Base-by-base conservation (phyloP, 768 basidiomycete genomes). In the Amanita subjunquillea region DNA sequence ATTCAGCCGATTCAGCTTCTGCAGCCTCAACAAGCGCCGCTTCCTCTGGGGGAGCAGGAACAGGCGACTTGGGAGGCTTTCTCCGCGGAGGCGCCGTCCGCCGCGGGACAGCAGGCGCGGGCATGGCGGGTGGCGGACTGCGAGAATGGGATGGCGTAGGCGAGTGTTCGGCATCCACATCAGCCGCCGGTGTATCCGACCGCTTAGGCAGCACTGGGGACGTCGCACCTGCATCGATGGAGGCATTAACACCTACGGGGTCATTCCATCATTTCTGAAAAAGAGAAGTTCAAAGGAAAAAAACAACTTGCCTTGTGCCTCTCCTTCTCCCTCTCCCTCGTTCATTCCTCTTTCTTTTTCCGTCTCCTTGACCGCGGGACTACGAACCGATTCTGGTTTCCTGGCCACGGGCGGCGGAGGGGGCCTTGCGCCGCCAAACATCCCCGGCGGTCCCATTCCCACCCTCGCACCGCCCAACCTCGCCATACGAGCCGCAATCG, bases 401-500 rank as follows among this genome's bases (percentile, higher is more conserved):
- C 66, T 69, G 25, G 66, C 65, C 44, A 51, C 39, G 23, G 67
- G 64, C 17, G 52, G 43, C 2, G 70, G 67, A 50, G 70, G 68
- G 55, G 47, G 23, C 25, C 27, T 50, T 9, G 36, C 25, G 10
- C 72, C 73, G 12, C 78, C 82, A 66, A 89, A 82, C 54, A 84
- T 69, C 46, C 87, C 84, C 1, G 85, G 83, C 1, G 73, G 40
- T 2, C 32, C 79, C 85, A 95, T 87, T 3, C 88, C 89, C 22
- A 91, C 71, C 51, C 84, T 73, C 12, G 89, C 80, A 45, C 91
- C 94, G 27, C 94, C 94, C 15, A 97, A 75, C 55, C 86, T 85
- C 39, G 91, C 92, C 91, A 98, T 91, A 43, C 92, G 78, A 22
- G 91, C 91, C 30, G 92, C 91, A 61, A 97, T 84, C 9, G 88